Evolutionary conservation across 2,329 filamentous ascomycete genomes (phyloP).

Genomic region (Aspergillus hortae): DNA sequence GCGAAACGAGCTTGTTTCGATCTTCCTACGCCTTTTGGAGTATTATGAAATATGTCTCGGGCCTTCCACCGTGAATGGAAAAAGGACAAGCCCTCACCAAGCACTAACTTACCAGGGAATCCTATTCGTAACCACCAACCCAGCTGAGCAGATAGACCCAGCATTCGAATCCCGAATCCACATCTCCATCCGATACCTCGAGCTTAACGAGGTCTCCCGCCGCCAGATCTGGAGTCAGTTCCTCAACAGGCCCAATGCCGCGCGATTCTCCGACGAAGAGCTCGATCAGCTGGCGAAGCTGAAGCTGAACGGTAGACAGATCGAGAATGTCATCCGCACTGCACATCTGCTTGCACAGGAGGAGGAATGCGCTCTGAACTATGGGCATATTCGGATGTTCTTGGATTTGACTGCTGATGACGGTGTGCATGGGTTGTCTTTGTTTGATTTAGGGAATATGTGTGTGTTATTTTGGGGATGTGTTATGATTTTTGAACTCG

Average conservation of each 20-base stretch:
- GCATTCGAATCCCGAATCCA: slow-evolving; percentile 51
- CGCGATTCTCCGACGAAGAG: background rate
- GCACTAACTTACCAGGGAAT: slow-evolving; percentile 4
- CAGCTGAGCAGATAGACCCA: slow-evolving; percentile 44
- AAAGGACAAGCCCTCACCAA: background rate
- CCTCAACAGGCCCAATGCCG: background rate
- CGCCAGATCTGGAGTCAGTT: background rate
- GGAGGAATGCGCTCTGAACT: background rate
- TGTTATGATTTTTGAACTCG: too few species aligned
- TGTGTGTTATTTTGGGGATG: too few species aligned
- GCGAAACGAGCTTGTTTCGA: background rate
- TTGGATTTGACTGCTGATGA: too few species aligned
- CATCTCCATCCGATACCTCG: slow-evolving; percentile 47
- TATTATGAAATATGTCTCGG: background rate
- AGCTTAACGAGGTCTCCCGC: slow-evolving; percentile 21
- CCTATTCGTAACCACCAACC: slow-evolving; percentile 50
- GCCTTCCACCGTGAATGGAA: too few species aligned
- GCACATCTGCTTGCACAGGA: slow-evolving; percentile 4
- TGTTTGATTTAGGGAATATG: too few species aligned
- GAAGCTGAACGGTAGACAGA: slow-evolving; percentile 11
- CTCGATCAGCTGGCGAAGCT: background rate
- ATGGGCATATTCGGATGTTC: background rate
- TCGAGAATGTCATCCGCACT: slow-evolving; percentile 10
- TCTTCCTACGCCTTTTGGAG: background rate
- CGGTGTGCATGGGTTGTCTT: too few species aligned